Evolutionary conservation across 495 filamentous ascomycete species (phyloP).

Genomic region (Pyrenula massariospora): DNA sequence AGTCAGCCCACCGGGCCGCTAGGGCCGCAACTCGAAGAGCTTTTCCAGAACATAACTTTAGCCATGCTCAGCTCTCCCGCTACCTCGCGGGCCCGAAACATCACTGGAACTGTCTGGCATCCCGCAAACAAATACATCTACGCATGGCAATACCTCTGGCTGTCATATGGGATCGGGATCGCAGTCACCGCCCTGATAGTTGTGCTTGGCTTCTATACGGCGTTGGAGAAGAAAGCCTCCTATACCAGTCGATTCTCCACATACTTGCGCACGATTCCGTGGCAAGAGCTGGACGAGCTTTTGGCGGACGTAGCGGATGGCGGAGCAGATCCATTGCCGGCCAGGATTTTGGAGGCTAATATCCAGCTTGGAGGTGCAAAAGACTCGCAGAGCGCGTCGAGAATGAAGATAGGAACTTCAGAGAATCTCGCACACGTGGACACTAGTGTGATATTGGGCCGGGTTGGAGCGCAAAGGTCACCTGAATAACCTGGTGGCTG

Average conservation of each 20-base stretch:
- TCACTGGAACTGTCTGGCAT: not conserved
- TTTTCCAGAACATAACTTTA: not conserved
- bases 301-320: not conserved
- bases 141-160: not conserved
- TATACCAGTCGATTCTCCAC: slow-evolving; percentile 5
- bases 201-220: not conserved
- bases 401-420: not conserved
- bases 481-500: too few relatives aligned
- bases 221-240: not conserved
- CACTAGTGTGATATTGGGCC: not conserved
- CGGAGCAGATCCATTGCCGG: not conserved
- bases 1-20: not conserved
- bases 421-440: not conserved
- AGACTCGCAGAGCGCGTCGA: not conserved
- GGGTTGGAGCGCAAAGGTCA: not conserved
- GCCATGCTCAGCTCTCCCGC: not conserved
- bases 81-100: not conserved
- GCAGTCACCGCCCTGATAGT: not conserved
- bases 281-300: not conserved
- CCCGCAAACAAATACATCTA: not conserved
- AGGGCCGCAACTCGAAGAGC: not conserved
- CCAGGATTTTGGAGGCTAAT: not conserved
- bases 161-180: not conserved
- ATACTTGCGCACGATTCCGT: slow-evolving; percentile 2
- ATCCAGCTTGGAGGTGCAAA: not conserved